Conservation (phyloP, 306 rosid species). For the Prinsepia uniflora region DNA sequence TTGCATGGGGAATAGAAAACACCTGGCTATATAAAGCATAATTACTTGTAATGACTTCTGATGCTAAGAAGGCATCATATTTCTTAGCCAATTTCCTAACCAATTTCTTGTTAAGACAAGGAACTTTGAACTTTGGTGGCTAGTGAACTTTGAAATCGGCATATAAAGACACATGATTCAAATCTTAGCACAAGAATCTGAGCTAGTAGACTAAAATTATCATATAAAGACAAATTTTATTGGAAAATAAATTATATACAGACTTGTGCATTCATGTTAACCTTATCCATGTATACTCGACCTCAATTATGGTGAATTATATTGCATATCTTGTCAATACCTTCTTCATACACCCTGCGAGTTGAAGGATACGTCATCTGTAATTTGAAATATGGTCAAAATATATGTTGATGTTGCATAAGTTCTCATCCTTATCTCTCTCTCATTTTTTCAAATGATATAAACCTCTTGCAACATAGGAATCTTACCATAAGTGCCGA, state of each 20-base stretch:
- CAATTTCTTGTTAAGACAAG: conserved; percentile 24
- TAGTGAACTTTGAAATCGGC: conserved; percentile 54
- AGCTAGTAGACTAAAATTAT: background rate
- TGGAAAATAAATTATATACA: conserved; percentile 4
- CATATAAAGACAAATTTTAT: too few relatives aligned
- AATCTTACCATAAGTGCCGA: conserved; percentile 84
- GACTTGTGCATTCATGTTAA: conserved; percentile 98
- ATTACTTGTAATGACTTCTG: too few relatives aligned
- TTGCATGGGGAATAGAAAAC: too few relatives aligned
- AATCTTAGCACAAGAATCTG: background rate
- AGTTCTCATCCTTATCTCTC: conserved; percentile 3
- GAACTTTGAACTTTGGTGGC: too few relatives aligned
- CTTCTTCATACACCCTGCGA: conserved; percentile 97
- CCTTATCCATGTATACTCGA: conserved; percentile 99
- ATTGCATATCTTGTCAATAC: conserved; percentile 94
- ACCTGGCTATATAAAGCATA: too few relatives aligned
- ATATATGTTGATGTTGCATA: background rate
- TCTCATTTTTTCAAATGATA: background rate
- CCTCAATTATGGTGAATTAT: conserved; percentile 98
- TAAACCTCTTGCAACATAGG: conserved; percentile 11
- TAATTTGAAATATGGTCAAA: conserved; percentile 37
- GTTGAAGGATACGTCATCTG: conserved; percentile 98
- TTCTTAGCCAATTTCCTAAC: too few relatives aligned
- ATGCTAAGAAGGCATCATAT: too few relatives aligned
- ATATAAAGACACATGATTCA: conserved; percentile 36